Evolutionary conservation across 2,329 filamentous ascomycete species (phyloP).

Genomic region (Diplocarpon mali): DNA sequence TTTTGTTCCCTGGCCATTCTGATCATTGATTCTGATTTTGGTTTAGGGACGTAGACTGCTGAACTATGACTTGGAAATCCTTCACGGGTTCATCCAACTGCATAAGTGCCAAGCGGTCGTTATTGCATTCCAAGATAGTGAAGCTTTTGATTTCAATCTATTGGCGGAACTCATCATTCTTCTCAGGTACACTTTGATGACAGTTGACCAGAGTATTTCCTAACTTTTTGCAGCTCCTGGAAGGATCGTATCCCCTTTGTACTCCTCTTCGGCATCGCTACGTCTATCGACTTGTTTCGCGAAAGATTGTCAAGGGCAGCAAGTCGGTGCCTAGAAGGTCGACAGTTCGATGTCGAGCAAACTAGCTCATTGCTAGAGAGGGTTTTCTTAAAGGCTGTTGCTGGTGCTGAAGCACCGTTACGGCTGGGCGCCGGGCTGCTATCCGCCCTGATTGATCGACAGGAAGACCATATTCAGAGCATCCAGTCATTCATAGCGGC

Average conservation of each 20-base stretch:
- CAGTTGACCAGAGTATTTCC: slow-evolving; percentile 22
- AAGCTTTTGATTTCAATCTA: slow-evolving; percentile 66
- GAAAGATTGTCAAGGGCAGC: slow-evolving; percentile 60
- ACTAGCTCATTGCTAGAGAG: slow-evolving; percentile 61
- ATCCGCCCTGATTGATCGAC: slow-evolving; percentile 54
- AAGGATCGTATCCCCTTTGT: slow-evolving; percentile 66
- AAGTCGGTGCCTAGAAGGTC: slow-evolving; percentile 55
- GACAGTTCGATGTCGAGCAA: slow-evolving; percentile 68
- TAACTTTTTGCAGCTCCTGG: slow-evolving; percentile 42
- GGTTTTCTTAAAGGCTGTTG: slow-evolving; percentile 56
- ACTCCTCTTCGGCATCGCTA: slow-evolving; percentile 69
- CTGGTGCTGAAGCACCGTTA: slow-evolving; percentile 43
- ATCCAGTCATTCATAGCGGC: slow-evolving; percentile 62
- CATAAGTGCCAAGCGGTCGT: slow-evolving; percentile 49
- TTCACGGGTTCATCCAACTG: slow-evolving; percentile 48
- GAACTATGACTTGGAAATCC: slow-evolving; percentile 67
- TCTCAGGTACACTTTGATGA: slow-evolving; percentile 39
- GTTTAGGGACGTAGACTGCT: slow-evolving; percentile 51
- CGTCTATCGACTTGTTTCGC: slow-evolving; percentile 70
- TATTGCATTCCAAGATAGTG: slow-evolving; percentile 69
- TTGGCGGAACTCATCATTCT: slow-evolving; percentile 60
- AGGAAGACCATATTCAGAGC: slow-evolving; percentile 67
- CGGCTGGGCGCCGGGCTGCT: slow-evolving; percentile 55
- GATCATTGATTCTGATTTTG: slow-evolving; percentile 5
- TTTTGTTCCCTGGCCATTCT: slow-evolving; percentile 1